Evolutionary conservation across 306 rosid genomes (phyloP), one percentile per base, ranked within the genome.

Genomic region (Cucurbita ficifolia): DNA sequence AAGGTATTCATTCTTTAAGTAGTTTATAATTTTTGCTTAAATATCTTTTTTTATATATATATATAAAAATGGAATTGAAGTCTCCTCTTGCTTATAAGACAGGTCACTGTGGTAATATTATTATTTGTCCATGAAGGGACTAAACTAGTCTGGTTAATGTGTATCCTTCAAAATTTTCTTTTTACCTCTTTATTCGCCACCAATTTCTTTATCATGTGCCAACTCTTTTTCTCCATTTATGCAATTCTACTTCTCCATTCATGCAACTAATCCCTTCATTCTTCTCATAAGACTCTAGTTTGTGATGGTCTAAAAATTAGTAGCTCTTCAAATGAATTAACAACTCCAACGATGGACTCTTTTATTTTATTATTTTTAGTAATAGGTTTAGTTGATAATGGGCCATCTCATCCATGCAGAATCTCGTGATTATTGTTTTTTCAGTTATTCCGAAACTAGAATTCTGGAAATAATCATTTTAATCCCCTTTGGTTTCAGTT

Each of bases 1-100:
- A 79, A 95, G 99, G 99, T 89, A 82, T 72, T 71, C 39, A 64
- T 76, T 72, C 69, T 58, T 38, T 80, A 6, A 14, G 51, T 42
- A 55, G 46, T 50, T 76, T 45, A 24, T 61, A 40, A 24, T 53
- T 13, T 59, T 39, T 80, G 62, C 61, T 62, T 73, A 6, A 73
- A 14, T 78, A 33, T 78, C 50, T 0, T 17, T 58, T 60, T 18
- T 65, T 43, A 56, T 18, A 1, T 38, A 29, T 29, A 29, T 11
- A 1, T 45, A 51, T 29, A 68, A 19, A 40, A 22, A 40, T 13
- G 14, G 1, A 69, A 39, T 72, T 55, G 53, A 40, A 10, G 36
- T 45, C 10, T 61, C 24, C 29, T 9, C 48, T 35, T 61, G 68
- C 13, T 60, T 35, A 42, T 18, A 17, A 17, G 68, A 35, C 6